Evolutionary conservation across 306 rosid genomes (phyloP).

Genomic region (Cajanus cajan): DNA sequence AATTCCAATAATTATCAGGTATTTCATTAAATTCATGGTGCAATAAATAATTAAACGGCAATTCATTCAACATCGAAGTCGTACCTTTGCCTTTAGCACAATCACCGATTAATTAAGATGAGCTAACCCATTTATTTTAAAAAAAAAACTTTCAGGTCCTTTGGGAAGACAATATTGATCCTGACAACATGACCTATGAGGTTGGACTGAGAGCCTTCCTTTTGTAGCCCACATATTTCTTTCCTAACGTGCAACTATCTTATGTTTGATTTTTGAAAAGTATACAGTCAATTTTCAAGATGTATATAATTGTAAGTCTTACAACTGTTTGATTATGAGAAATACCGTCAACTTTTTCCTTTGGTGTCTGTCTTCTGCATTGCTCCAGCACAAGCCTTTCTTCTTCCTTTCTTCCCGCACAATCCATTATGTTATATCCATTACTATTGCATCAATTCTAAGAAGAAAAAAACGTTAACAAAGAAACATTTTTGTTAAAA

Average conservation of each 20-base stretch:
- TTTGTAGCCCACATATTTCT: background rate
- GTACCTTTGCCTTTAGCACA: background rate
- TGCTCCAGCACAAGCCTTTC: background rate
- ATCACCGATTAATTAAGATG: background rate
- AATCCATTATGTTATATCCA: background rate
- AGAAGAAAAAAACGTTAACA: background rate
- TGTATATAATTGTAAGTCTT: background rate
- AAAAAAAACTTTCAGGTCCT: conserved; percentile 47
- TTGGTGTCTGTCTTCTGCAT: background rate
- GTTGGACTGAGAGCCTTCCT: conserved; percentile 39
- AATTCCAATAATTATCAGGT: conserved; percentile 72
- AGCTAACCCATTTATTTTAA: conserved; percentile 9
- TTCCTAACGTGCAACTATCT: background rate
- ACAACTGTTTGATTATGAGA: background rate
- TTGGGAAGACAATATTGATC: conserved; percentile 76
- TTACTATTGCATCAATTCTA: background rate
- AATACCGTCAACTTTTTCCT: background rate
- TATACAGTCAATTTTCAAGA: background rate
- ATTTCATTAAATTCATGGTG: conserved; percentile 21
- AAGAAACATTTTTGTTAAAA: background rate
- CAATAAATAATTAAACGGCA: background rate
- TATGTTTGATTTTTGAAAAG: background rate
- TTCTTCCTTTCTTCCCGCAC: background rate
- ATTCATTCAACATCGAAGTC: background rate
- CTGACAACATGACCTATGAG: conserved; percentile 82